Base-by-base conservation (phyloP, 2,329 filamentous ascomycete species). In the Trichoderma citrinoviride region DNA sequence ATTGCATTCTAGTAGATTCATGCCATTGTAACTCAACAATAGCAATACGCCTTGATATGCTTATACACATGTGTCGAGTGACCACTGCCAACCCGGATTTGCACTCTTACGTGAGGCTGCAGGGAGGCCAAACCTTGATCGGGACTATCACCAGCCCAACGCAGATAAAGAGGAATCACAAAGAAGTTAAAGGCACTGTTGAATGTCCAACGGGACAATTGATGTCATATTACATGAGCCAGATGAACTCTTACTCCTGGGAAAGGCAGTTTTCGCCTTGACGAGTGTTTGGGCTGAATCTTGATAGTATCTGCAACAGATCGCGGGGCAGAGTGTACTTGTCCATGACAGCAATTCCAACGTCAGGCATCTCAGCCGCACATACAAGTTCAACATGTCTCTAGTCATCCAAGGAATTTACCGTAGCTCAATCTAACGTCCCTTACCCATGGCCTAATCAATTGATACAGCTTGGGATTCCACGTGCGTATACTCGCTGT, bases 81-180 rank as follows among this genome's bases (percentile, higher is more conserved):
- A 12, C 33, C 33, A 37, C 33, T 2, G 25, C 29, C 40, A 19
- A 23, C 7, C 29, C 14, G n/a, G 40, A 14, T 19, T 49, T 49
- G 49, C 47, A 3, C n/a, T 65, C 65, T 55, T 56, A 66, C 54
- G 47, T 58, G 47, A 47, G 61, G 54, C 41, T 41, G 19, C 19
- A 41, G 19, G 47, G 15, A 14, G 17, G 21, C 5, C 14, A 46
- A 17, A n/a, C 19, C 47, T 29, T 43, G 37, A 10, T 41, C 17
- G 56, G 44, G 17, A 17, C 37, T 25, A n/a, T 25, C 17, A 17
- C 33, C 43, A 29, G 23, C 37, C n/a, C 12, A 41, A 43, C 47
- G 10, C n/a, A n/a, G n/a, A n/a, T 27, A 23, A 17, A 52, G 23
- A 50, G 21, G 8, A 21, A 3, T 19, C 8, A 21, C 23, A 27